Evolutionary conservation across 495 filamentous ascomycete genomes (phyloP).

Genomic region (Cryomyces minteri): DNA sequence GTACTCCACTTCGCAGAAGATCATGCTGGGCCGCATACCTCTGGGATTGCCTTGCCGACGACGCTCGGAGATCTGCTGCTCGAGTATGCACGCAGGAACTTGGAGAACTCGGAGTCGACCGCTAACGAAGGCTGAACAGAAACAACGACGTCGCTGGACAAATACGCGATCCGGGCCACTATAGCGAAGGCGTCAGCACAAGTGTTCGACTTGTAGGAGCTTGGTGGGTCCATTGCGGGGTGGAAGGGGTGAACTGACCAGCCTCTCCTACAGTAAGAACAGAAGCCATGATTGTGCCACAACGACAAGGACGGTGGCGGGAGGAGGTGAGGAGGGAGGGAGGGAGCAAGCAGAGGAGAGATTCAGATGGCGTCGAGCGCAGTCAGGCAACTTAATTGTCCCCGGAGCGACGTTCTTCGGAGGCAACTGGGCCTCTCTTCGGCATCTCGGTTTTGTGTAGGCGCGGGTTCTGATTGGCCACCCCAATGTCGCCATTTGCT

Average conservation of each 20-base stretch:
- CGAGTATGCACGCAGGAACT: slow-evolving; percentile 49
- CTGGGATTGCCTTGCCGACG: slow-evolving; percentile 48
- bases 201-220: neutral
- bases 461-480: too few species aligned
- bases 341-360: too few species aligned
- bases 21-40: slow-evolving; percentile 31
- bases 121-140: slow-evolving; percentile 81
- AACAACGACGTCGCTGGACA: slow-evolving; percentile 77
- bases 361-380: too few species aligned
- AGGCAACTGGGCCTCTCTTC: too few species aligned
- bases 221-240: neutral
- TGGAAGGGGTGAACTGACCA: slow-evolving; percentile 1
- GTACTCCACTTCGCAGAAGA: neutral
- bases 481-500: too few species aligned
- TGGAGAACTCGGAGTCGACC: slow-evolving; percentile 74
- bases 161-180: slow-evolving; percentile 92
- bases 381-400: too few species aligned
- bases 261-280: slow-evolving; percentile 7
- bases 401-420: too few species aligned
- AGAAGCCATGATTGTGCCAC: slow-evolving; percentile 3
- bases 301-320: too few species aligned
- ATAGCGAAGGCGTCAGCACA: neutral
- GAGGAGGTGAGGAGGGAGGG: too few species aligned
- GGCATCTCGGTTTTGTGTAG: too few species aligned
- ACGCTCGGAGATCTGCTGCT: slow-evolving; percentile 39